Evolutionary conservation across 75 land plant species (phyloP), one percentile per base, ranked within the genome.

Genomic region (Pinus albicaulis): DNA sequence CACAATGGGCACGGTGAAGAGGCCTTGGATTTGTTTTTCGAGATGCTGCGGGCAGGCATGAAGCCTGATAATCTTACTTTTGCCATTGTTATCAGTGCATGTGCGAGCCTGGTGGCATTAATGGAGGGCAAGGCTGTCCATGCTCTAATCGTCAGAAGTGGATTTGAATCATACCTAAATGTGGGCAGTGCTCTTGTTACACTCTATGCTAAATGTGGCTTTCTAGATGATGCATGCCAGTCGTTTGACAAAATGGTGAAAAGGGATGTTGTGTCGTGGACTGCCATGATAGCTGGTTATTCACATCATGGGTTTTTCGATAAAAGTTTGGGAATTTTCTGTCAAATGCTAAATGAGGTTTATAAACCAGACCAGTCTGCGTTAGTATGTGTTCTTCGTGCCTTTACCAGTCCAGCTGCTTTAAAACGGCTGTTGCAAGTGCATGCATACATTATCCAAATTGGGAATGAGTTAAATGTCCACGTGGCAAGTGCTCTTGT

Each of bases 241-340:
- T 52, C 78, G 61, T 87, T 87, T 65, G 83, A 80, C 36, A 56
- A 55, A 71, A 80, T 87, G 80, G 55, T 58, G 13, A 44, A 72
- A 17, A 26, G 78, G 25, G 76, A 83, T 71, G 58, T 78, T n/a
- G 80, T 83, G 14, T 77, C 89, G 6, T 84, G 89, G 86, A 81
- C 66, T 53, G 62, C 81, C 3, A 53, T 87, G 55, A 81, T 87
- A 53, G 48, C 76, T 8, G 86, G 75, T 1, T 78, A 48, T 76
- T 48, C 52, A 48, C 52, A 48, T 10, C 10, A 24, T 17, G 71
- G 71, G 5, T 2, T 15, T 69, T 17, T 17, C 6, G 71, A 69
- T 0, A 38, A 17, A 24, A 34, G 38, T 28, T 19, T 69, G 38
- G 19, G 19, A 16, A 15, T 28, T 10, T 69, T n/a, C n/a, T 28